Percentiles rank a stretch among this genome's conserved stretches.
These are phyloP conservation scores for Mycena rosella DNA, from an alignment of 768 basidiomycete genomes.

Conservation along the genomic window DNA sequence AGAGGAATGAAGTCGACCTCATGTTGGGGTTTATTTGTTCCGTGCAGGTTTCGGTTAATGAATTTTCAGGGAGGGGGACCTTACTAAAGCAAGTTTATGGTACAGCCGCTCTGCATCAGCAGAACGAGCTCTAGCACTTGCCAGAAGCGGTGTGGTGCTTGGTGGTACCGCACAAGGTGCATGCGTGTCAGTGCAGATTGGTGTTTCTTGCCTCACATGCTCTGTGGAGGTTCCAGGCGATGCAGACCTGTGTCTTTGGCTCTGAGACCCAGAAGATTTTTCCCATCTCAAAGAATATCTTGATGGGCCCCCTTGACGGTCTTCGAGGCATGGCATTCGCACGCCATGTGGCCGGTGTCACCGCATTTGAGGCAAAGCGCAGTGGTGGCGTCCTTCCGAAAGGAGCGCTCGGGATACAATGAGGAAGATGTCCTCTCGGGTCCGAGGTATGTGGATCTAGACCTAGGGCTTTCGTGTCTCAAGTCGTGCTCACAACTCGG, in stretches of 20 bases:
- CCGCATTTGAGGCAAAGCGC: constrained; percentile 13
- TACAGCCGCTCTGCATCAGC: no score
- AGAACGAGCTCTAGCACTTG: no score
- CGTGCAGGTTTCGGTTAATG: no score
- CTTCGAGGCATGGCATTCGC: constrained; percentile 12
- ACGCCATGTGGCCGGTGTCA: constrained; percentile 17
- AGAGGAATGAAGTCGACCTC: no score
- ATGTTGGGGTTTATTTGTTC: no score
- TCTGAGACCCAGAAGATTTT: constrained; percentile 22
- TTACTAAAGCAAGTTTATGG: no score
- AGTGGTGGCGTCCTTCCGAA: constrained; percentile 7
- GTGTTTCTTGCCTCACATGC: constrained; percentile 11
- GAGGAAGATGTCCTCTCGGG: not conserved
- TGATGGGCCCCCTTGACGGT: constrained; percentile 13
- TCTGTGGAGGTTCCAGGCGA: constrained; percentile 16
- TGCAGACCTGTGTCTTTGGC: constrained; percentile 15
- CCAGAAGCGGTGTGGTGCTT: constrained; percentile 39
- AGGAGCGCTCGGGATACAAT: not conserved
- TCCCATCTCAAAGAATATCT: constrained; percentile 17
- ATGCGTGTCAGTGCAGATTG: constrained; percentile 36
- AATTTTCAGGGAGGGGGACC: not conserved
- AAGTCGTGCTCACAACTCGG: not conserved
- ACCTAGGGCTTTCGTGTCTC: not conserved
- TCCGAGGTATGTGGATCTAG: not conserved
- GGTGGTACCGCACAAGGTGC: constrained; percentile 42